Conservation (phyloP, 1,284 basidiomycete species). For the Ustilago loliicola region DNA sequence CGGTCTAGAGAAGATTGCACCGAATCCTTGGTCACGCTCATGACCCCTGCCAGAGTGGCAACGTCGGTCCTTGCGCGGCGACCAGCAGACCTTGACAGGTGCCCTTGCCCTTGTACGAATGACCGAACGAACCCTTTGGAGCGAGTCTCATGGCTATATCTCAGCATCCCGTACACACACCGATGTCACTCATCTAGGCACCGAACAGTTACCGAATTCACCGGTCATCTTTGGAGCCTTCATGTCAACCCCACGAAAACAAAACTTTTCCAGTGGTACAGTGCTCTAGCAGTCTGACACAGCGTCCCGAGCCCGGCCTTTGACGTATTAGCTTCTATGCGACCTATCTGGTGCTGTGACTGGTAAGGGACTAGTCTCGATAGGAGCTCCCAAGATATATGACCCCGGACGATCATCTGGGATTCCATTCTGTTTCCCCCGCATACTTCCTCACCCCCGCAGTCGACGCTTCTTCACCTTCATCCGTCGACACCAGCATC, state of each 20-base stretch:
- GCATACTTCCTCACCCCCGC: conserved; percentile 2
- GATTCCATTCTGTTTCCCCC: background rate
- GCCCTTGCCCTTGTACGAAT: background rate
- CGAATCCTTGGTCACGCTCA: background rate
- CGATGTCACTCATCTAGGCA: conserved; percentile 19
- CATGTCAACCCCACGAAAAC: background rate
- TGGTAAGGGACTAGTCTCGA: background rate
- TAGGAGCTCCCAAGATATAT: conserved; percentile 21
- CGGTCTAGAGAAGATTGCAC: background rate
- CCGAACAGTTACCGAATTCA: conserved; percentile 33
- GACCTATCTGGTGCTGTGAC: background rate
- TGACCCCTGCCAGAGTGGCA: background rate
- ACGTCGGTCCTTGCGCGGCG: conserved; percentile 37
- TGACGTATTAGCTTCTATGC: background rate
- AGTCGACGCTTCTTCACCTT: background rate
- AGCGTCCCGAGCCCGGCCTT: background rate
- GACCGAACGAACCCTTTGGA: conserved; percentile 1
- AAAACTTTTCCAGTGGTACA: conserved; percentile 12
- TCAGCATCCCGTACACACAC: conserved; percentile 21
- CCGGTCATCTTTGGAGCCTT: conserved; percentile 14
- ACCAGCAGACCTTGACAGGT: conserved; percentile 15
- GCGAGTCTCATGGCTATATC: background rate
- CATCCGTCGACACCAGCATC: background rate
- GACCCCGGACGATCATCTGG: background rate
- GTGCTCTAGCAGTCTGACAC: background rate